Evolutionary conservation across 1,284 basidiomycete genomes (phyloP).

Genomic region (Veloporphyrellus conicus): DNA sequence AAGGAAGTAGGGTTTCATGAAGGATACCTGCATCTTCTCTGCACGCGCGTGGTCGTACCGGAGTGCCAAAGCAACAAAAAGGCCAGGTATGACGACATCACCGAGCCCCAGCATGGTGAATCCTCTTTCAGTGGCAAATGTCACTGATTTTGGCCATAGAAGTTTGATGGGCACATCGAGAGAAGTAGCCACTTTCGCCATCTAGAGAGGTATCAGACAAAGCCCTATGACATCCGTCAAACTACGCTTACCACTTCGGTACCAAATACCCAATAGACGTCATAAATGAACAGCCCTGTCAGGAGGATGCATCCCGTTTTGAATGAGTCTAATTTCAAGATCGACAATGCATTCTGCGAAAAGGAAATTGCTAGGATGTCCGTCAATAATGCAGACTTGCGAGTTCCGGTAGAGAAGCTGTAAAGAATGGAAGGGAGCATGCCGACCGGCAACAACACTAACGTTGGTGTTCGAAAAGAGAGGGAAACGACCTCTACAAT

Average conservation of each 20-base stretch:
- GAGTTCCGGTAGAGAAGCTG: slow-evolving; percentile 45
- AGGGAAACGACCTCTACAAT: slow-evolving; percentile 42
- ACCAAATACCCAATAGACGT: slow-evolving; percentile 86
- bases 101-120: slow-evolving; percentile 93
- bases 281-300: slow-evolving; percentile 80
- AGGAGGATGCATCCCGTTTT: slow-evolving; percentile 83
- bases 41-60: slow-evolving; percentile 76
- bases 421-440: slow-evolving; percentile 68
- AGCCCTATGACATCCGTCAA: neutral
- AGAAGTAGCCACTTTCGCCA: slow-evolving; percentile 89
- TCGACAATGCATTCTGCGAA: slow-evolving; percentile 74
- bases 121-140: slow-evolving; percentile 55
- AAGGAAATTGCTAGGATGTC: slow-evolving; percentile 84
- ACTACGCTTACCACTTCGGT: slow-evolving; percentile 63
- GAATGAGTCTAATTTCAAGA: slow-evolving; percentile 89
- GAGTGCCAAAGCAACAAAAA: slow-evolving; percentile 83
- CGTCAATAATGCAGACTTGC: slow-evolving; percentile 69
- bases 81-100: slow-evolving; percentile 87
- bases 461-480: slow-evolving; percentile 59
- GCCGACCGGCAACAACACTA: slow-evolving; percentile 63
- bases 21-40: slow-evolving; percentile 34
- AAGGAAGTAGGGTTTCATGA: slow-evolving; percentile 77
- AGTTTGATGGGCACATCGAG: slow-evolving; percentile 95
- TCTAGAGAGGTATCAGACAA: slow-evolving; percentile 41
- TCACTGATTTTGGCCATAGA: slow-evolving; percentile 74